Evolutionary conservation across 176 grass and related monocot species (phyloP).

Genomic region (Oryza coarctata): DNA sequence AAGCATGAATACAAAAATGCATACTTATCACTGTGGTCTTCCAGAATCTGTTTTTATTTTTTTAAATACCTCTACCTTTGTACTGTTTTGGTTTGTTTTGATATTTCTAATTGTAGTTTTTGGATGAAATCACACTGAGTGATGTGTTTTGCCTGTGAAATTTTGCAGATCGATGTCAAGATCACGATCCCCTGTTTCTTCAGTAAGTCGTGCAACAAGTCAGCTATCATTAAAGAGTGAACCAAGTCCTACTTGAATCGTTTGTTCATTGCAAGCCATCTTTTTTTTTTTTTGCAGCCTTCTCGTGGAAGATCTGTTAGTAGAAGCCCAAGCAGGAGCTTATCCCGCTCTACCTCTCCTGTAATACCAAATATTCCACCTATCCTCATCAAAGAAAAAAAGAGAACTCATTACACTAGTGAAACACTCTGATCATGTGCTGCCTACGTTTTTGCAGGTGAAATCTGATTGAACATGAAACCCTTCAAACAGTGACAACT

Average conservation of each 20-base stretch:
- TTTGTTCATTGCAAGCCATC: slow-evolving; percentile 1
- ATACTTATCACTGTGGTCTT: background rate
- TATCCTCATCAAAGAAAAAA: background rate
- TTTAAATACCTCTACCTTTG: background rate
- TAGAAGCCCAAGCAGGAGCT: slow-evolving; percentile 44
- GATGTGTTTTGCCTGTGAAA: slow-evolving; percentile 19
- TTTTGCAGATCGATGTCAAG: slow-evolving; percentile 38
- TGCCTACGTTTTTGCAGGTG: slow-evolving; percentile 26
- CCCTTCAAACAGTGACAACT: background rate
- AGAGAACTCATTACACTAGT: background rate
- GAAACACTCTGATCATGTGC: background rate
- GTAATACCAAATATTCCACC: slow-evolving; percentile 10
- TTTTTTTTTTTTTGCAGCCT: slow-evolving; percentile 11
- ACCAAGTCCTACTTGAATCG: background rate
- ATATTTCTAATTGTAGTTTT: background rate
- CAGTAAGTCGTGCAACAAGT: slow-evolving; percentile 26
- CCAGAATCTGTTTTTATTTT: background rate
- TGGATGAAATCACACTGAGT: background rate
- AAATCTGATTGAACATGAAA: slow-evolving; percentile 35
- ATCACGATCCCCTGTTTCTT: slow-evolving; percentile 31
- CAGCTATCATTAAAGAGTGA: background rate
- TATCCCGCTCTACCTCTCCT: slow-evolving; percentile 37
- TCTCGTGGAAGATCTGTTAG: slow-evolving; percentile 37
- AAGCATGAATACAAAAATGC: slow-evolving; percentile 13
- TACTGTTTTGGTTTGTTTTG: background rate